These are phyloP conservation scores for Apophysomyces variabilis DNA, from an alignment of 371 early-diverging fungal genomes.

Conservation along the genomic window DNA sequence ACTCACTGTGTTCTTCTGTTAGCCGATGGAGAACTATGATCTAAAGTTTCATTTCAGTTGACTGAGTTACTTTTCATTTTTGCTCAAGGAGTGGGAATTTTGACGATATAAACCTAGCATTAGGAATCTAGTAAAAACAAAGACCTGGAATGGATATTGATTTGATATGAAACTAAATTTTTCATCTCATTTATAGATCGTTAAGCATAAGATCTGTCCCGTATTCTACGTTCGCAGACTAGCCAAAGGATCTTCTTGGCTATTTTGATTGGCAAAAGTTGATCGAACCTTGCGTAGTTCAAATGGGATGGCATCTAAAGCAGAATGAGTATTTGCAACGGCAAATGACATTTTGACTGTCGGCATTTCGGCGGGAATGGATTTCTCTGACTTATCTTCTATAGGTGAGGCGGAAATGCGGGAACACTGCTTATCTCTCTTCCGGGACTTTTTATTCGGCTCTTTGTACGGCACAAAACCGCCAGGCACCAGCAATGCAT, in stretches of 20 bases:
- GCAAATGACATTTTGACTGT: conserved; percentile 41
- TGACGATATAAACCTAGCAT: too few relatives aligned
- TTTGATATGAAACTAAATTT: too few relatives aligned
- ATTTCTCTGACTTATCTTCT: conserved; percentile 35
- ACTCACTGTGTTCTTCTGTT: conserved; percentile 31
- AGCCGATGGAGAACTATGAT: conserved; percentile 15
- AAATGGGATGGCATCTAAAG: conserved; percentile 22
- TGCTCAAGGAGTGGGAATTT: conserved; percentile 19
- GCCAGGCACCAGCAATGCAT: conserved; percentile 35
- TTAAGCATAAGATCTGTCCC: conserved; percentile 9
- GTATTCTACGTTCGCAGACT: conserved; percentile 25
- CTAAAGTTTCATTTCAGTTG: conserved; percentile 20
- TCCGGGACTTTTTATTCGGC: too few relatives aligned
- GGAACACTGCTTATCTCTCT: conserved; percentile 20
- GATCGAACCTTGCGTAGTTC: conserved; percentile 32
- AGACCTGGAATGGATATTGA: too few relatives aligned
- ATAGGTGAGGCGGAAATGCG: conserved; percentile 15
- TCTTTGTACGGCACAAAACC: conserved; percentile 24
- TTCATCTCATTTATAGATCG: conserved; percentile 18
- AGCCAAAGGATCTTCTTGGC: conserved; percentile 36
- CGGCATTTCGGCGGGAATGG: conserved; percentile 40
- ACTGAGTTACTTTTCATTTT: not conserved
- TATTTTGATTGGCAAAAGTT: conserved; percentile 34
- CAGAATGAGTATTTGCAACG: not conserved
- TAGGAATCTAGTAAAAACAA: too few relatives aligned